Base-by-base conservation (phyloP, 306 rosid species). In the Lupinus albus region DNA sequence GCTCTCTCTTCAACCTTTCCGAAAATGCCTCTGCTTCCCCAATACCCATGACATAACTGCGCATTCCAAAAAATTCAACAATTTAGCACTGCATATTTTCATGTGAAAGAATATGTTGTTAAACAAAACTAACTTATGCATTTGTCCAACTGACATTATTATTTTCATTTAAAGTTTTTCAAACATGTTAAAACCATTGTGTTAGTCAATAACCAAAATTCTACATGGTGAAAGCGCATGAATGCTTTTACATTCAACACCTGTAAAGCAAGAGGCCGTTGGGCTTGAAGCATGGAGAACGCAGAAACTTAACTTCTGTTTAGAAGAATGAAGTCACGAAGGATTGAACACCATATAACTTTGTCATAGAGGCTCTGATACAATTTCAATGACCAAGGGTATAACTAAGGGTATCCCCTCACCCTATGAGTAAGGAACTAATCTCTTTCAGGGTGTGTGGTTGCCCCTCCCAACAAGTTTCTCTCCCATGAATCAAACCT, bases 1-100 rank as follows among this genome's bases (percentile, higher is more conserved):
- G 92, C 83, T 94, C 97, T 81, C 95, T 79, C 82, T 90, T 94
- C 85, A 94, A 73, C 83, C 99, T 86, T 83, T 90, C 99, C 58
- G 97, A 90, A 85, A 94, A 94, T 72, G 82, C 97, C 70, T 90
- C 97, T 36, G 99, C 97, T 81, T 94, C 99, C 59, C 99, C 99
- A 82, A 85, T 80, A 46, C 99, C 97, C 86, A 88, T 86, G 58
- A 90, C 99, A 68, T 90, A 94, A 72, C 97, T 94, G 95, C 88
- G 79, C 21, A 57, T 42, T 59, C 1, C 25, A 51, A 33, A 33
- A 78, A 71, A 10, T 20, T 17, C 32, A 62, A 84, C 48, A 30
- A 32, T 57, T 64, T 48, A 64, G 47, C 39, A 36, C 6, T 15
- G 69, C 21, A 44, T 21, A 58, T 59, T 68, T 25, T 4, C 68